Evolutionary conservation across 2,329 filamentous ascomycete genomes (phyloP), one percentile per base, ranked within the genome.

Genomic region (Uncinocarpus reesii): DNA sequence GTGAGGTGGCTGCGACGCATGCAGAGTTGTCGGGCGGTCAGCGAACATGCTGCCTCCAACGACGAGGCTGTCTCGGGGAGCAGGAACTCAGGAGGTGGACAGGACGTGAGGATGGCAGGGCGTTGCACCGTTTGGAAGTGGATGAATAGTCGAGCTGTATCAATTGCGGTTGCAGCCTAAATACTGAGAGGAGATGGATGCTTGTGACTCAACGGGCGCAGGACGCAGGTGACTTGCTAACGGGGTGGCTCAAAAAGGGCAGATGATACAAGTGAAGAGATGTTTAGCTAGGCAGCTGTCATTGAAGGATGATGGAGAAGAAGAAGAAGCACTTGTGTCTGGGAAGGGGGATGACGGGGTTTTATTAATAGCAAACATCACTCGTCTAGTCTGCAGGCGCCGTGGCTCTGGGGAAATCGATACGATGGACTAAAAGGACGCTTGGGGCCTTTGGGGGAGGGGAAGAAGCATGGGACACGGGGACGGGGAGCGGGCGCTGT

Each of bases 1-100:
- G 34, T 38, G 49, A 45, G 60, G 57, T 4, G 62, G 57, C 3
- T 63, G 60, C 52, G 60, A 61, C 16, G 23, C 42, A 38, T 26
- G 43, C 8, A 43, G 28, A 35, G 45, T 24, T 21, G 40, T 35
- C 20, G 50, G 43, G 31, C 42, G 47, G 16, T 49, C 47, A 38
- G 40, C 42, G 7, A 47, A 26, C 50, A 49, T 49, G 41, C 18
- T 34, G 41, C 29, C 41, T 34, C 28, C 2, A 21, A 7, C 15
- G 18, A 1, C 41, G 29, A 43, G 29, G 41, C 11, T 15, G 31
- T 7, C 20, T 3, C 15, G 7, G 21, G 38, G 16, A 28, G 20
- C 13, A 10, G 38, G 18, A n/a, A n/a, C n/a, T n/a, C n/a, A n/a
- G n/a, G n/a, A n/a, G n/a, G n/a, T n/a, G n/a, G n/a, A n/a, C n/a